Base-by-base conservation (phyloP, 2,329 filamentous ascomycete genomes). In the Paecilomyces dactylethromorphus region DNA sequence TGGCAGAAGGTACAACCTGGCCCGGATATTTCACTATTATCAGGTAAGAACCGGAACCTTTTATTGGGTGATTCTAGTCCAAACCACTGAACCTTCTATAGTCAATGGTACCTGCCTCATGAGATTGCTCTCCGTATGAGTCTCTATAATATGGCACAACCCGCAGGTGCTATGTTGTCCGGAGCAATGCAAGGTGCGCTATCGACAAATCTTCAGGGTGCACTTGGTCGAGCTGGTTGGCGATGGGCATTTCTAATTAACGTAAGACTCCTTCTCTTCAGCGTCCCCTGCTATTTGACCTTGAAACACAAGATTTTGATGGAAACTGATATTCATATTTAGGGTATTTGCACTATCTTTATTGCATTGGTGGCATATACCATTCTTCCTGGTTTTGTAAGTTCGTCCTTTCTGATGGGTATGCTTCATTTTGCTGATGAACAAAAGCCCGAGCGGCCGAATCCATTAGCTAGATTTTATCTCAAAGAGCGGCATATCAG, bases 381-480 rank as follows among this genome's bases (percentile, higher is more conserved):
- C 13, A 13, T 39, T 39, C 33, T 39, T 39, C 33, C 33, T 2
- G 33, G 33, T 13, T 39, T 15, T 39, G 33, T 39, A 39, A 5
- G 33, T 39, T 39, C 4, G 11, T 15, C 33, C 12, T 4, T 39
- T 13, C 33, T 39, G n/a, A n/a, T 5, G n/a, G 8, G 10, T 12
- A 39, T 13, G n/a, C 12, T 15, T 39, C 13, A 13, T 12, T n/a
- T 15, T 15, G 33, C 33, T 39, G 33, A 39, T 39, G 33, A 4
- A 66, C 60, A 2, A 56, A 65, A 22, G 64, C 65, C 29, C 55
- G 62, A 11, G 66, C 60, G 13, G 56, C 57, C 52, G 65, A 66
- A 13, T 56, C 33, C 33, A 15, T 12, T 39, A 11, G 10, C 33
- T 13, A 39, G 33, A n/a, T 39, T 39, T n/a, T 39, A 39, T 13